These are phyloP conservation scores for Boletus eberwhitei DNA, from an alignment of 768 basidiomycete species.

Conservation along the genomic window DNA sequence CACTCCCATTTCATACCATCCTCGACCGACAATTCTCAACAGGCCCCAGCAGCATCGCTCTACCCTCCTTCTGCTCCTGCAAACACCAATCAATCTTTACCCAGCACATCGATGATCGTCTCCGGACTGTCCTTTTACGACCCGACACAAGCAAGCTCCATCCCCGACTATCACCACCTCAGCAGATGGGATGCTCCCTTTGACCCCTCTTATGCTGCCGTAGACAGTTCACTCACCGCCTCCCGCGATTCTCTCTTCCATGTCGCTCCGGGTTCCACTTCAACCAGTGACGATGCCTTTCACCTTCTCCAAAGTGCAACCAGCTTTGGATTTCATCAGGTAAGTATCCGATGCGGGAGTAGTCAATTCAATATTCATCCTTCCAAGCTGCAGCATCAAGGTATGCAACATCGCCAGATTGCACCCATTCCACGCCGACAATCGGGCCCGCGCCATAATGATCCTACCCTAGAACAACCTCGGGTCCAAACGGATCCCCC, in stretches of 20 bases:
- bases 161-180: slow-evolving; percentile 43
- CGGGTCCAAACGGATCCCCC: not conserved
- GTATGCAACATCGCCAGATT: slow-evolving; percentile 10
- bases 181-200: slow-evolving; percentile 26
- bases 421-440: slow-evolving; percentile 11
- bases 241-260: not conserved
- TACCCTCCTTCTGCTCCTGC: slow-evolving; percentile 1
- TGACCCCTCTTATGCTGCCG: slow-evolving; percentile 7
- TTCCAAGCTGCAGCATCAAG: not conserved
- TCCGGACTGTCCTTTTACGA: slow-evolving; percentile 54
- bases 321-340: not conserved
- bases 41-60: not conserved
- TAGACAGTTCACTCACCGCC: not conserved
- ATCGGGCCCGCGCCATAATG: not conserved
- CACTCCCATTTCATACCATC: slow-evolving; percentile 4
- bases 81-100: not conserved
- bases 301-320: not conserved
- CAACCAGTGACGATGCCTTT: not conserved
- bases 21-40: not conserved
- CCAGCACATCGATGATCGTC: slow-evolving; percentile 45
- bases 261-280: not conserved
- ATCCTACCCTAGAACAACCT: not conserved
- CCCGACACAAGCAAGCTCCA: slow-evolving; percentile 36
- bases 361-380: not conserved
- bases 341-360: not conserved